Conservation (phyloP, 345 rosid genomes). For the Lenwebbia sp. region DNA sequence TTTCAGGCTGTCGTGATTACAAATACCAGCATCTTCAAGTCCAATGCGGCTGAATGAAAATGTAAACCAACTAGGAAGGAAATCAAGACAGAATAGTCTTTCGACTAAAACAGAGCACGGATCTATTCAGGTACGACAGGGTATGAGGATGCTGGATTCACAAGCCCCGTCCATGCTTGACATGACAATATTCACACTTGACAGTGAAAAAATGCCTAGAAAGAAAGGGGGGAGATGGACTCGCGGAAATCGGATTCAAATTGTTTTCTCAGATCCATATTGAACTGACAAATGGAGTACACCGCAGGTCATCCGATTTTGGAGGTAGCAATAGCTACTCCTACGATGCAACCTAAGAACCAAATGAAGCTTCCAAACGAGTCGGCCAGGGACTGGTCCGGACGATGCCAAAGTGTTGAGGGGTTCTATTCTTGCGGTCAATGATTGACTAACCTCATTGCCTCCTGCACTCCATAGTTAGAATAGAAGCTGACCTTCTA, state of each 20-base stretch:
- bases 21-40: background rate
- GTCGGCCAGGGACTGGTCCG: conserved; percentile 30
- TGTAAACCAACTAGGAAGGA: background rate
- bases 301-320: conserved; percentile 26
- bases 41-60: conserved; percentile 1
- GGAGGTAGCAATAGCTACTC: conserved; percentile 20
- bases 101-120: background rate
- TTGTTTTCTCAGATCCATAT: background rate
- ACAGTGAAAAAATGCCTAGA: background rate
- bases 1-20: background rate
- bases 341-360: conserved; percentile 22
- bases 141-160: background rate
- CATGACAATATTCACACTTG: background rate
- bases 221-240: background rate
- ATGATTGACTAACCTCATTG: conserved; percentile 34
- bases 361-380: conserved; percentile 37
- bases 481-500: conserved; percentile 29
- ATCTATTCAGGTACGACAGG: background rate
- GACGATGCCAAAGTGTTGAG: conserved; percentile 33
- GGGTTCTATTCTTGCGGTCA: conserved; percentile 27
- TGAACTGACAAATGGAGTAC: background rate
- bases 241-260: background rate
- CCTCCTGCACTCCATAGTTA: conserved; percentile 41
- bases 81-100: background rate
- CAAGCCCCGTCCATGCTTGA: background rate